Evolutionary conservation across 345 rosid species (phyloP).

Genomic region (Dipteronia sinensis): DNA sequence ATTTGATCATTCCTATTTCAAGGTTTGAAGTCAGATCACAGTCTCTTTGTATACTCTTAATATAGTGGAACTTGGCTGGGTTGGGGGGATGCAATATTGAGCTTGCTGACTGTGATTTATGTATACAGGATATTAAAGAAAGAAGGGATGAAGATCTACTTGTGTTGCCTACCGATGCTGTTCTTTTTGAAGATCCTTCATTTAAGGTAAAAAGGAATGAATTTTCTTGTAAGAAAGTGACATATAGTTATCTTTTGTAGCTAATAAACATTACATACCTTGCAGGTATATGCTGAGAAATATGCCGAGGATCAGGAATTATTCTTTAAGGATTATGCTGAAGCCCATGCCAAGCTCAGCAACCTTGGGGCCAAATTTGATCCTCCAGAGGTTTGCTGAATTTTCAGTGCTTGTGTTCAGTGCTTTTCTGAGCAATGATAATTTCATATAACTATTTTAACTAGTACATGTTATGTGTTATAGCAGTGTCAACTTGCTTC

Average conservation of each 20-base stretch:
- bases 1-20: conserved; percentile 95
- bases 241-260: conserved; percentile 11
- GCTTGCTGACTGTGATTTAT: conserved; percentile 22
- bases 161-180: conserved; percentile 94
- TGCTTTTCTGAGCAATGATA: not conserved
- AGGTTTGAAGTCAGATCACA: conserved; percentile 52
- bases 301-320: conserved; percentile 83
- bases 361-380: conserved; percentile 91
- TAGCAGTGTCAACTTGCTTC: not conserved
- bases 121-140: conserved; percentile 73
- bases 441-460: not conserved
- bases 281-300: conserved; percentile 88
- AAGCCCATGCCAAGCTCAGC: conserved; percentile 97
- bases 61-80: not conserved
- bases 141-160: conserved; percentile 75
- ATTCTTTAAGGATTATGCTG: conserved; percentile 91
- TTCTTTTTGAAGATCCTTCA: conserved; percentile 84
- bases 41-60: not conserved
- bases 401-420: not conserved
- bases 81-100: not conserved
- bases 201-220: conserved; percentile 61
- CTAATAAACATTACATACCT: conserved; percentile 18
- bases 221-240: conserved; percentile 8
- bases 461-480: not conserved
- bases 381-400: conserved; percentile 80